Percentiles rank a stretch among this genome's conserved stretches.
phyloP scores from a whole-genome alignment of 208 protist species.

The Angomonas ambiguus region DNA sequence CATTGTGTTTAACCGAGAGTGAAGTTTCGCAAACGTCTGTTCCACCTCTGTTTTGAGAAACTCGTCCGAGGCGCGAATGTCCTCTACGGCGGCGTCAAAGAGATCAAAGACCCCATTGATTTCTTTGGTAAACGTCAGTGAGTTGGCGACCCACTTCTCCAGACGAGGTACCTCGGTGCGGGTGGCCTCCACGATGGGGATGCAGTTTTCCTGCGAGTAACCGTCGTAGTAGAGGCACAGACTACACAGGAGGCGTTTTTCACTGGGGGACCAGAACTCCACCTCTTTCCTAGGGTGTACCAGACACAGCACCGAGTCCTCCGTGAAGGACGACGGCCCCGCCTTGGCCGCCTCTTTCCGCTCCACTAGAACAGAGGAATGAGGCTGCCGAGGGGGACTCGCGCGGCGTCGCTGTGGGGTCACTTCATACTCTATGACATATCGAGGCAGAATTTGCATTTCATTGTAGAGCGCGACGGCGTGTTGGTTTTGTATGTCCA shows the following conservation, averaged over 20 bases:
- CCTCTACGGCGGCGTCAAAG: constrained; percentile 44
- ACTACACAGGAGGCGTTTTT: constrained; percentile 69
- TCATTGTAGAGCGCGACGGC: constrained; percentile 49
- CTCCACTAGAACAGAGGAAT: background rate
- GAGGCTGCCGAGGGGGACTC: background rate
- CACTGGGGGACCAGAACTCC: constrained; percentile 70
- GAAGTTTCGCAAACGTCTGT: constrained; percentile 37
- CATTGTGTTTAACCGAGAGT: constrained; percentile 32
- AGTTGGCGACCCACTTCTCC: constrained; percentile 59
- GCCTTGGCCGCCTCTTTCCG: constrained; percentile 1
- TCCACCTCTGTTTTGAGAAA: constrained; percentile 27
- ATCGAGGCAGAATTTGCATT: constrained; percentile 41
- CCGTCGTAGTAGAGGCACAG: constrained; percentile 76
- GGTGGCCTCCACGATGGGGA: constrained; percentile 50
- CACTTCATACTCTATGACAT: constrained; percentile 33
- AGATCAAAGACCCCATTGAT: constrained; percentile 47
- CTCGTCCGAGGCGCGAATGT: constrained; percentile 33
- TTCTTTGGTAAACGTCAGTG: constrained; percentile 54
- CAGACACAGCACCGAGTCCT: constrained; percentile 22
- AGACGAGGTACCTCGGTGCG: constrained; percentile 38
- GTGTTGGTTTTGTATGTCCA: constrained; percentile 32
- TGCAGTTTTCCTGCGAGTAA: constrained; percentile 60
- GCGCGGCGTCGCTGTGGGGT: background rate
- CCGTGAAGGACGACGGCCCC: constrained; percentile 3
- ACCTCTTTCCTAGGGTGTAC: constrained; percentile 55